Percentiles rank a stretch among this genome's conserved stretches.
These are phyloP conservation scores for Monilinia polystroma DNA, from an alignment of 2,329 filamentous ascomycete genomes.

Conservation along the genomic window DNA sequence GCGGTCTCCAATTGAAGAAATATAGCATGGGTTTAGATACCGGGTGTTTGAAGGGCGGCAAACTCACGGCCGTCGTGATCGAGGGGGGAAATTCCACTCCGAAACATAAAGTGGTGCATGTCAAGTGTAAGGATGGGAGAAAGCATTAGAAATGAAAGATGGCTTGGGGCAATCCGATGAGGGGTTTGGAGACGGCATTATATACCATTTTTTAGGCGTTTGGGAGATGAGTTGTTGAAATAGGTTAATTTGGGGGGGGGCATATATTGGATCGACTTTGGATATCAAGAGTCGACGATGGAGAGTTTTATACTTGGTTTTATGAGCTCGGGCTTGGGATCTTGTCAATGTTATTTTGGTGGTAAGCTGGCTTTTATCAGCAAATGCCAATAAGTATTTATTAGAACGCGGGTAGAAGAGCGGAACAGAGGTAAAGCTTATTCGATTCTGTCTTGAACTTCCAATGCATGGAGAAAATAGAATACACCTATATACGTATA, in stretches of 20 bases:
- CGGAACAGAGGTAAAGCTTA: not conserved
- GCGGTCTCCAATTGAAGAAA: conserved; percentile 62
- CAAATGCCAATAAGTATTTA: not conserved
- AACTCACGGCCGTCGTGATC: conserved; percentile 75
- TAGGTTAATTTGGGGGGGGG: not conserved
- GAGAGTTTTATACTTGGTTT: not conserved
- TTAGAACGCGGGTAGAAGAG: not conserved
- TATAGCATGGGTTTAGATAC: conserved; percentile 87
- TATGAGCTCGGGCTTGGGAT: not conserved
- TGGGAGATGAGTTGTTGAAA: conserved; percentile 1
- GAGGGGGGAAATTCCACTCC: conserved; percentile 50
- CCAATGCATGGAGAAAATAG: not conserved
- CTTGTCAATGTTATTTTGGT: not conserved
- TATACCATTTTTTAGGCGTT: conserved; percentile 7
- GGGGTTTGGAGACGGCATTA: not conserved
- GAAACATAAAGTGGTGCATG: conserved; percentile 36
- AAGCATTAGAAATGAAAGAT: conserved; percentile 13
- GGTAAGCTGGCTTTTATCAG: too few relatives aligned
- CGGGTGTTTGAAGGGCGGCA: conserved; percentile 72
- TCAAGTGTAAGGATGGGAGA: conserved; percentile 37
- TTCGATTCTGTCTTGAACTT: not conserved
- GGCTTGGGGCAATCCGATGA: not conserved
- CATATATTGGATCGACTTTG: not conserved
- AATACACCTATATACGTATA: not conserved
- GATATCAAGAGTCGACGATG: not conserved